These are phyloP conservation scores for Botrytis sinoallii DNA, from an alignment of 2,329 filamentous ascomycete species.

Conservation along the genomic window DNA sequence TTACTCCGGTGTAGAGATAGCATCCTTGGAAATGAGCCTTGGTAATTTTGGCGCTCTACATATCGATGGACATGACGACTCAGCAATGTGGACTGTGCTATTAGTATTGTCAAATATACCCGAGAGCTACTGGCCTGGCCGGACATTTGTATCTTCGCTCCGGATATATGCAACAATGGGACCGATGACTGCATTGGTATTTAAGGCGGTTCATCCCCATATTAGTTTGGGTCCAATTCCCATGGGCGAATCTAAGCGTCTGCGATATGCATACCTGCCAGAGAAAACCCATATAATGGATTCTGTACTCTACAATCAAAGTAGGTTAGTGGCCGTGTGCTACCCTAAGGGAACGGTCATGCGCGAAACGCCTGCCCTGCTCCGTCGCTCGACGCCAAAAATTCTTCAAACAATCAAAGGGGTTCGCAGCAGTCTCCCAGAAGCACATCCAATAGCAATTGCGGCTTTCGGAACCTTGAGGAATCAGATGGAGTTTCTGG, in stretches of 20 bases:
- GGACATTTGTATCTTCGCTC: neutral
- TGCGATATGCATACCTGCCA: neutral
- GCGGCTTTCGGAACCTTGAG: neutral
- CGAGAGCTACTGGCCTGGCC: slow-evolving; percentile 2
- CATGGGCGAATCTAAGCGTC: neutral
- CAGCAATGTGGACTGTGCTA: neutral
- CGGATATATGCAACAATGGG: neutral
- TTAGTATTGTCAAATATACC: neutral
- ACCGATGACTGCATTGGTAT: neutral
- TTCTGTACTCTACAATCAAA: neutral
- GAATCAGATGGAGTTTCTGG: neutral
- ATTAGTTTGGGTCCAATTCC: neutral
- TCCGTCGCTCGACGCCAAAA: neutral
- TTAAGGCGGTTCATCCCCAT: neutral
- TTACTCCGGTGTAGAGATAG: neutral
- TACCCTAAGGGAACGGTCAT: neutral
- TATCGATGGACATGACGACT: neutral
- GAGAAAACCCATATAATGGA: neutral
- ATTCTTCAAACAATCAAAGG: neutral
- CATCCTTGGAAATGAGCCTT: neutral
- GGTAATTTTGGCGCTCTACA: neutral
- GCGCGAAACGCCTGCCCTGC: neutral
- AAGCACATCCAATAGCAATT: neutral
- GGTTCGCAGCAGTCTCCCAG: neutral
- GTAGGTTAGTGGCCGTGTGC: neutral